These are phyloP conservation scores for Nakazawaea ambrosiae DNA, from an alignment of 805 yeast genomes.

Conservation along the genomic window DNA sequence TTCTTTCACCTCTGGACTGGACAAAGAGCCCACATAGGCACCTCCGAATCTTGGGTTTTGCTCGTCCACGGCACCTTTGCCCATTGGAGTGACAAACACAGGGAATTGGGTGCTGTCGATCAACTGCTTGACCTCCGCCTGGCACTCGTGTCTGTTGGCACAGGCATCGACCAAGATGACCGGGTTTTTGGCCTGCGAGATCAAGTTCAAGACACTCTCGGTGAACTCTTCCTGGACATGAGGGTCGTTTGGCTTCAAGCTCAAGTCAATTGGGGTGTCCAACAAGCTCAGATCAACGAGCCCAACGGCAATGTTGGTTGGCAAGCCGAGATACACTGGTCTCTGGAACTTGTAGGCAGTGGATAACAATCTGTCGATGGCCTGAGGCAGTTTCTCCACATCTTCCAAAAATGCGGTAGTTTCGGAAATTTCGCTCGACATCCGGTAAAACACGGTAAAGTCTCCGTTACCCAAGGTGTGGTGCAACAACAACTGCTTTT, in stretches of 20 bases:
- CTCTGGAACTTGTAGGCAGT: constrained; percentile 66
- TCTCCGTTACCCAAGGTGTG: constrained; percentile 84
- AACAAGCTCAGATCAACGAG: constrained; percentile 50
- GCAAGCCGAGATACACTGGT: constrained; percentile 79
- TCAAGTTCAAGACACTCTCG: constrained; percentile 41
- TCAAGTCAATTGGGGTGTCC: constrained; percentile 58
- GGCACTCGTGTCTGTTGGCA: constrained; percentile 70
- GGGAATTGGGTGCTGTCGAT: constrained; percentile 71
- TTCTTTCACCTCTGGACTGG: constrained; percentile 63
- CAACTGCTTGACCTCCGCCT: constrained; percentile 53
- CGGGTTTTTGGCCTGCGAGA: constrained; percentile 59
- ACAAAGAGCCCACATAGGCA: constrained; percentile 78
- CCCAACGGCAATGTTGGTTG: constrained; percentile 72
- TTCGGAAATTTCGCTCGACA: constrained; percentile 67
- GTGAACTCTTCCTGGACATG: constrained; percentile 61
- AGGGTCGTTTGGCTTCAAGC: constrained; percentile 48
- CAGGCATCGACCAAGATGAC: constrained; percentile 81
- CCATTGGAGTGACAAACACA: constrained; percentile 85
- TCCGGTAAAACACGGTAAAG: constrained; percentile 70
- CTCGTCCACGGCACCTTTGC: constrained; percentile 76
- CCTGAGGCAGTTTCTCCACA: constrained; percentile 56
- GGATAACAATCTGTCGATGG: constrained; percentile 68
- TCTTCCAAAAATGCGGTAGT: constrained; percentile 62
- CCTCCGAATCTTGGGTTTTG: constrained; percentile 71
- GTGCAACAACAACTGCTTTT: constrained; percentile 66